A percentile compares a stretch with the other conserved stretches of the same genome.
These are phyloP conservation scores for Bacterosira constricta DNA, from an alignment of 108 stramenopile species.

Conservation along the genomic window DNA sequence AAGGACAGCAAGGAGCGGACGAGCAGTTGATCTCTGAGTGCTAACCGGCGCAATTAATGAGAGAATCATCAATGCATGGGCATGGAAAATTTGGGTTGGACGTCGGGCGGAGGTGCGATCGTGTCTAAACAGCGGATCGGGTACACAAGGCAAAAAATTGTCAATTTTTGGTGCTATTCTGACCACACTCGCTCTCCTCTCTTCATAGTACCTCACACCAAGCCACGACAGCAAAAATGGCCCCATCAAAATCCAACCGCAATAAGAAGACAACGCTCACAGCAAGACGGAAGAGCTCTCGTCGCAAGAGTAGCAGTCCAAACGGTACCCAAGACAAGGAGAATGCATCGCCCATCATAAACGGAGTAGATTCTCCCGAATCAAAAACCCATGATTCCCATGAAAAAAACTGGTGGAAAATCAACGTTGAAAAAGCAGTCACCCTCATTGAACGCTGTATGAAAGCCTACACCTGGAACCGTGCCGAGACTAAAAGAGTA, in stretches of 20 bases:
- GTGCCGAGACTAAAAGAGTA: slow-evolving; percentile 55
- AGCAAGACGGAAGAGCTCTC: not conserved
- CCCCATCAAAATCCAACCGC: not conserved
- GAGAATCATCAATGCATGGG: no score
- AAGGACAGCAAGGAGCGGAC: no score
- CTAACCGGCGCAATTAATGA: no score
- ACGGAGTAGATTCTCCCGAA: not conserved
- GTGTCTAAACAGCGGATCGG: no score
- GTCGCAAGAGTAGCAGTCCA: not conserved
- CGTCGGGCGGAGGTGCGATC: no score
- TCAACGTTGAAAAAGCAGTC: not conserved
- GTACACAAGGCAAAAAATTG: no score
- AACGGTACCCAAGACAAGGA: not conserved
- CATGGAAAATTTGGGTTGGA: no score
- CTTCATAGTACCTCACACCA: no score
- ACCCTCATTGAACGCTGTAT: slow-evolving; percentile 67
- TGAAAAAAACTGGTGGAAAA: slow-evolving; percentile 17
- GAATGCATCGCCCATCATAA: not conserved
- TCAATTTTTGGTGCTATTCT: no score
- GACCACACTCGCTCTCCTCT: no score
- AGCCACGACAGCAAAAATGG: not conserved
- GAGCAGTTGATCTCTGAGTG: no score
- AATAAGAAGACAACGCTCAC: not conserved
- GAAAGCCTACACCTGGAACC: slow-evolving; percentile 55
- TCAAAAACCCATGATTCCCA: not conserved